A percentile compares a stretch with the other conserved stretches of the same genome.
Evolutionary conservation across 441 rosid species (phyloP).

Genomic region (Brassica hybrid): DNA sequence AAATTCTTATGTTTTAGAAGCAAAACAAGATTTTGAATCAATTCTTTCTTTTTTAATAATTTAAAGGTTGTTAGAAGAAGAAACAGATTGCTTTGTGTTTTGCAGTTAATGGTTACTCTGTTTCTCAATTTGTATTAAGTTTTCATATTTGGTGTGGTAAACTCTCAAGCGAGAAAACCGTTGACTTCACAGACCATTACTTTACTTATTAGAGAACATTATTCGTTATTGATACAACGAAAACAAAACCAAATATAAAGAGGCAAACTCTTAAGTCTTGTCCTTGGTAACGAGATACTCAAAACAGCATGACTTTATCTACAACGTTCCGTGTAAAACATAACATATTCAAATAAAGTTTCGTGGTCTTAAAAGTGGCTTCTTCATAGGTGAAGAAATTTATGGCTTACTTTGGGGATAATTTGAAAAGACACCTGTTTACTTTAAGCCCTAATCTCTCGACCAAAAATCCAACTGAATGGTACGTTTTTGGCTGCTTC

Average conservation of each 20-base stretch:
- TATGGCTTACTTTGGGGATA: background rate
- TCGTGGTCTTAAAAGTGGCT: conserved; percentile 23
- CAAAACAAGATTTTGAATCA: conserved; percentile 17
- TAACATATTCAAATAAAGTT: conserved; percentile 35
- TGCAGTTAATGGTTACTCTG: conserved; percentile 26
- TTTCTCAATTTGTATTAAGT: conserved; percentile 17
- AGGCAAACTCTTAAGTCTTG: conserved; percentile 16
- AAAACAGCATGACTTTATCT: conserved; percentile 36
- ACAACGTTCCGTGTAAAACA: conserved; percentile 33
- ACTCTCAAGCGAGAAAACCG: background rate
- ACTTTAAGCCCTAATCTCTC: conserved; percentile 32
- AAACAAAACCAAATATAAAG: background rate
- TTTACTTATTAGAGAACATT: background rate
- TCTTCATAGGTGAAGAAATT: conserved; percentile 4
- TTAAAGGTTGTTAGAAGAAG: too few relatives aligned
- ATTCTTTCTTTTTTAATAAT: conserved; percentile 14
- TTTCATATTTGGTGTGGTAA: conserved; percentile 12
- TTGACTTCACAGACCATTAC: background rate
- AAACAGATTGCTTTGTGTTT: conserved; percentile 19
- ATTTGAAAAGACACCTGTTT: background rate
- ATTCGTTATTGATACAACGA: background rate
- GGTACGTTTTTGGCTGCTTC: conserved; percentile 35
- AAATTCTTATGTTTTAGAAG: conserved; percentile 7
- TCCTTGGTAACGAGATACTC: conserved; percentile 34
- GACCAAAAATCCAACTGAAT: conserved; percentile 44